A percentile compares a stretch with the other conserved stretches of the same genome.
These are phyloP conservation scores for Salicornia ramosissima DNA, from an alignment of 148 eudicot genomes.

Conservation along the genomic window DNA sequence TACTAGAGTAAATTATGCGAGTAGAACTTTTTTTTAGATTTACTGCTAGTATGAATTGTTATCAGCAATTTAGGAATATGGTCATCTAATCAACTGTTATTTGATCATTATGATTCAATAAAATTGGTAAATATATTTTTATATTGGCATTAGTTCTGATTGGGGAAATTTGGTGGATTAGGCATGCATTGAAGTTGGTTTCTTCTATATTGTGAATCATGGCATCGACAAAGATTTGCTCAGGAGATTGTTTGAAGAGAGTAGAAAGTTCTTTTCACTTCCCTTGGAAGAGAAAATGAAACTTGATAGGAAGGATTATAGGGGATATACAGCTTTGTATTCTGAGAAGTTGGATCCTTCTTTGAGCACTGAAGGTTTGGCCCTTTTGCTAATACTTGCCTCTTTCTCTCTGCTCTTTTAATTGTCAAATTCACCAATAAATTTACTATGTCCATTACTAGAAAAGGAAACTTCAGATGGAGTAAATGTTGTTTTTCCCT, in stretches of 20 bases:
- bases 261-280: conserved; percentile 55
- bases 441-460: too few relatives aligned
- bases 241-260: conserved; percentile 43
- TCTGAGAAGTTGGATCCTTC: conserved; percentile 60
- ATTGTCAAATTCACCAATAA: too few relatives aligned
- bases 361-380: conserved; percentile 42
- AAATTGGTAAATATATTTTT: too few relatives aligned
- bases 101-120: too few relatives aligned
- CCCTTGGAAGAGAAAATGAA: conserved; percentile 66
- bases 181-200: conserved; percentile 78
- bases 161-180: conserved; percentile 3
- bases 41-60: too few relatives aligned
- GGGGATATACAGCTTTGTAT: conserved; percentile 68
- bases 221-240: conserved; percentile 57
- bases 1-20: too few relatives aligned
- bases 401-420: not conserved
- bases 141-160: too few relatives aligned
- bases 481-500: too few relatives aligned
- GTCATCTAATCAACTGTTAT: not conserved
- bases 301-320: conserved; percentile 39
- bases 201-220: conserved; percentile 84
- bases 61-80: not conserved
- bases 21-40: too few relatives aligned
- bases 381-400: not conserved
- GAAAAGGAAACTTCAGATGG: too few relatives aligned